Conservation (phyloP, 2,329 filamentous ascomycete genomes). For the Fusarium torulosum region DNA sequence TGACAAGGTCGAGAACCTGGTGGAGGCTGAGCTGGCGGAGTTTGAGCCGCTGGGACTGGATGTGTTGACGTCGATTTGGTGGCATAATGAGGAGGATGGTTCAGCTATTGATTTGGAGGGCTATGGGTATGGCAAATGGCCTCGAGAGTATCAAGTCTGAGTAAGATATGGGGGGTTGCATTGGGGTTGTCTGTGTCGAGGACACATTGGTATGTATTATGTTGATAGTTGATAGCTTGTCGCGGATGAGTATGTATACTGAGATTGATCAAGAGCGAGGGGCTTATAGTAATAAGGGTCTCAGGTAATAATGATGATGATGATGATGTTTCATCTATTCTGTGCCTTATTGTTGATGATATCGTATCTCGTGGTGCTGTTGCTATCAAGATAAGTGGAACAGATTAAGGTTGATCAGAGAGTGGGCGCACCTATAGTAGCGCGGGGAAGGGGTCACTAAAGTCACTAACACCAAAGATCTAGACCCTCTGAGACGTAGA, state of each 20-base stretch:
- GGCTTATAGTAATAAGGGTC: no score
- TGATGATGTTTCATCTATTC: no score
- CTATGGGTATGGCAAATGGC: conserved; percentile 18
- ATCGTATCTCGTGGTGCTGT: neutral
- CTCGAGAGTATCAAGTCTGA: conserved; percentile 9
- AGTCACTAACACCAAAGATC: conserved; percentile 25
- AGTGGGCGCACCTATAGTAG: conserved; percentile 25
- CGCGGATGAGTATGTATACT: neutral
- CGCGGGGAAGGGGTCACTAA: conserved; percentile 26
- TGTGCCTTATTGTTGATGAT: neutral
- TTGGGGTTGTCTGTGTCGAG: neutral
- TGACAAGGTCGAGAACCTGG: neutral
- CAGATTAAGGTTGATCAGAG: conserved; percentile 25
- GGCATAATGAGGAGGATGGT: conserved; percentile 17
- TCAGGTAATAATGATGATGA: no score
- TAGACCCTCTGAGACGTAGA: conserved; percentile 19
- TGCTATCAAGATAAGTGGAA: conserved; percentile 15
- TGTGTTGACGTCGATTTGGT: conserved; percentile 16
- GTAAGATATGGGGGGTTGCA: conserved; percentile 7
- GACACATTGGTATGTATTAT: neutral
- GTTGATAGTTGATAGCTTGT: neutral
- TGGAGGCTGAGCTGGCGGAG: conserved; percentile 7
- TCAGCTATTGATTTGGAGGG: conserved; percentile 21
- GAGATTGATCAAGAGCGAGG: neutral
- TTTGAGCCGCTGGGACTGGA: conserved; percentile 21